These are phyloP conservation scores for Suillus fuscotomentosus DNA, from an alignment of 768 basidiomycete species.

Conservation along the genomic window DNA sequence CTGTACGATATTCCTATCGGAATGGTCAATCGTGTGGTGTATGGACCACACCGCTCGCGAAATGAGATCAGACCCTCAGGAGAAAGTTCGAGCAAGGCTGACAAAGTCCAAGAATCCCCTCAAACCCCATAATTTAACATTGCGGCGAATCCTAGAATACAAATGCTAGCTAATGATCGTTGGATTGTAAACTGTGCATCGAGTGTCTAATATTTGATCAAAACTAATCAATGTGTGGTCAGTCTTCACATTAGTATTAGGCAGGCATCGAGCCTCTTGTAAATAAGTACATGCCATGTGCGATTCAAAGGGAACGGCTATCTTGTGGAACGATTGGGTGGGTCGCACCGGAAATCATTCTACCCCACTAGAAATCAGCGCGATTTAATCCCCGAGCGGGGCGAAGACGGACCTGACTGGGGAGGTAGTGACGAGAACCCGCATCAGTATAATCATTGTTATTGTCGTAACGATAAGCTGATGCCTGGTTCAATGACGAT, in stretches of 20 bases:
- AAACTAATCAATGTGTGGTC: background rate
- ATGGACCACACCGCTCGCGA: constrained; percentile 28
- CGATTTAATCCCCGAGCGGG: constrained; percentile 6
- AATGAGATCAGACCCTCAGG: background rate
- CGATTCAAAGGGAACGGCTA: background rate
- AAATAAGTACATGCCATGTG: background rate
- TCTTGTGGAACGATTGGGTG: background rate
- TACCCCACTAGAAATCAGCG: constrained; percentile 7
- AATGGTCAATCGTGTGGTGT: constrained; percentile 74
- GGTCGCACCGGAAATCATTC: constrained; percentile 7
- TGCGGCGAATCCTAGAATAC: background rate
- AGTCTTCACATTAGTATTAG: background rate
- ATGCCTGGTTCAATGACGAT: constrained; percentile 26
- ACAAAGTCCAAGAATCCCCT: background rate
- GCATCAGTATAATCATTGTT: constrained; percentile 27
- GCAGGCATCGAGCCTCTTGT: background rate
- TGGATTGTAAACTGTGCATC: background rate
- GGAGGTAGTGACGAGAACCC: constrained; percentile 33
- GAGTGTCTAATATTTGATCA: background rate
- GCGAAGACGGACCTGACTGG: constrained; percentile 27
- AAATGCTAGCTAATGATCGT: background rate
- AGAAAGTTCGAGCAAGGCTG: background rate
- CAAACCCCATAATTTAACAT: background rate
- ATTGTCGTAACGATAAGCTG: constrained; percentile 35
- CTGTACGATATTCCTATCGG: constrained; percentile 84